phyloP scores from a whole-genome alignment of 139 green algal species.

The Tetraselmis striata region DNA sequence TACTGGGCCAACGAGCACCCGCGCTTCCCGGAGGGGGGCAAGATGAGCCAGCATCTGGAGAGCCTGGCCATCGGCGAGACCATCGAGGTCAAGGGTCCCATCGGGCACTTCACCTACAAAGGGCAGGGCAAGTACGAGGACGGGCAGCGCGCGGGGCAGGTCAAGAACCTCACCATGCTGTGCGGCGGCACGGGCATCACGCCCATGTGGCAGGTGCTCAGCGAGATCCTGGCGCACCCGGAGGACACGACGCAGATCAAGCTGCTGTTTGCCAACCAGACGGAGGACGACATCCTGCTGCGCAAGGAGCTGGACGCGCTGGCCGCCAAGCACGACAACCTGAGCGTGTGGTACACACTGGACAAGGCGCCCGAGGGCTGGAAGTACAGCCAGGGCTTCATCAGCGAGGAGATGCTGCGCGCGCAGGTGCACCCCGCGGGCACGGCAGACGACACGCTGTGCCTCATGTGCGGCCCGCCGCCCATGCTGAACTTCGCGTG shows the following conservation, averaged over 20 bases:
- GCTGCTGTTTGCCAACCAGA: conserved; percentile 94
- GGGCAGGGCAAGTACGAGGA: conserved; percentile 45
- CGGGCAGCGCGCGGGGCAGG: conserved; percentile 17
- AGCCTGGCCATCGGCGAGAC: conserved; percentile 76
- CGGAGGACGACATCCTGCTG: conserved; percentile 90
- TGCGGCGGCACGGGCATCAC: conserved; percentile 90
- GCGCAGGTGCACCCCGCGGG: conserved; percentile 53
- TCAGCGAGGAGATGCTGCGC: conserved; percentile 74
- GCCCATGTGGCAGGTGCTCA: conserved; percentile 46
- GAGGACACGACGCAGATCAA: conserved; percentile 73
- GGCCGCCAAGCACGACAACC: conserved; percentile 47
- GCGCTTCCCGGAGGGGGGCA: conserved; percentile 80
- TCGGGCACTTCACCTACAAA: conserved; percentile 88
- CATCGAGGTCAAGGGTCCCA: conserved; percentile 87
- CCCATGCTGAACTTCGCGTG: conserved; percentile 88
- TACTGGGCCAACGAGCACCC: conserved; percentile 76
- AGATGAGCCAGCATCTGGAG: conserved; percentile 71
- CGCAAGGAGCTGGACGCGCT: conserved; percentile 79
- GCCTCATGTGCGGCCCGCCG: conserved; percentile 85
- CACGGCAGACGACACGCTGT: conserved; percentile 36
- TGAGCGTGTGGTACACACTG: conserved; percentile 58
- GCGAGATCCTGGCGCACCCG: conserved; percentile 69
- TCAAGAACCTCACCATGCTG: conserved; percentile 75
- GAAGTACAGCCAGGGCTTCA: conserved; percentile 61
- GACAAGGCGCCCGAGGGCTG: conserved; percentile 47